phyloP scores from a whole-genome alignment of 306 rosid genomes.

The Fagus sylvatica region DNA sequence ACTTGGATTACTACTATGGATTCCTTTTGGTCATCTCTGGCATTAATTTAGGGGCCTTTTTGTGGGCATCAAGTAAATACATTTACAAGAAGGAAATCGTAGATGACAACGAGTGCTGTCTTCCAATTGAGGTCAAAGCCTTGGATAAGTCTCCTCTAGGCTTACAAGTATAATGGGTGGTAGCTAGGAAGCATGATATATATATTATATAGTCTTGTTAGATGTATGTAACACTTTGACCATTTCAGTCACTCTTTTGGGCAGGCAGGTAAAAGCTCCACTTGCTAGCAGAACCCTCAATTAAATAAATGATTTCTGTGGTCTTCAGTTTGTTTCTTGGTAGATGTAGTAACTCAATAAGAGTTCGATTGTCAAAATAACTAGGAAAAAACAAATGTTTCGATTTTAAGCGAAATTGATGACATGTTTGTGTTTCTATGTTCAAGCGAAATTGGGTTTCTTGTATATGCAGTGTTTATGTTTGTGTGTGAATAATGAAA shows the following conservation, averaged over 20 bases:
- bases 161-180: slow-evolving; percentile 31
- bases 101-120: slow-evolving; percentile 25
- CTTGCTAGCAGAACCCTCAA: neutral
- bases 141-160: slow-evolving; percentile 42
- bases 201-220: neutral
- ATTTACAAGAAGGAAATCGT: slow-evolving; percentile 50
- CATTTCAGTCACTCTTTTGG: no score
- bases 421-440: no score
- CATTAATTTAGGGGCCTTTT: slow-evolving; percentile 44
- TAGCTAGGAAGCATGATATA: no score
- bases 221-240: neutral
- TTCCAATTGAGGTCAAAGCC: slow-evolving; percentile 31
- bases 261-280: no score
- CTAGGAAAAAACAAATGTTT: no score
- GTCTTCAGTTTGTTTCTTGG: neutral
- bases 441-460: no score
- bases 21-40: slow-evolving; percentile 53
- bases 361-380: no score
- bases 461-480: no score
- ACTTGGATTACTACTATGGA: slow-evolving; percentile 69
- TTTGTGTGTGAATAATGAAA: no score
- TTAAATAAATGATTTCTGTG: neutral
- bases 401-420: no score
- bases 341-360: neutral
- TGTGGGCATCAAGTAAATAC: slow-evolving; percentile 51